Base-by-base conservation (phyloP, 345 rosid genomes). In the Sapria himalayana region DNA sequence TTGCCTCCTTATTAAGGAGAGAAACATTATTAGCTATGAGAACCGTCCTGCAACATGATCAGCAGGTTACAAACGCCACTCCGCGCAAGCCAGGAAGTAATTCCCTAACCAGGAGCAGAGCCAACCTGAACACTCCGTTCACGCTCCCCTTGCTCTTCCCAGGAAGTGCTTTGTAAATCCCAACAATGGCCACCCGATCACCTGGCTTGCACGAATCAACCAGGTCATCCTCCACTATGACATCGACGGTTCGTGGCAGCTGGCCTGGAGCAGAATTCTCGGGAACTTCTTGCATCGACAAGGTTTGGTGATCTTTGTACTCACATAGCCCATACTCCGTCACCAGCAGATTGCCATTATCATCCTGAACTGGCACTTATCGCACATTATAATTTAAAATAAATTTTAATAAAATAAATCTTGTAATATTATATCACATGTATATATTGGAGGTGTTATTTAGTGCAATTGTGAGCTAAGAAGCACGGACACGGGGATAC, bases 181-280 rank as follows among this genome's bases (percentile, higher is more conserved):
- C 98, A 1, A 76, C 84, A 52, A 82, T 62, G 25, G 93, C 74
- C 50, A 89, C 98, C 34, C 98, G 77, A 59, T 89, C 98, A 55
- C 98, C 98, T 37, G 95, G 98, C 60, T 89, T 89, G 57, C 98
- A 89, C 33, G 79, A 72, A 57, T 89, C 98, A 59, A 89, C 95
- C 55, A 89, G 56, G 57, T 89, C 95, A 55, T 89, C 98, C 72
- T 89, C 98, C 47, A 77, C 84, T 41, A 89, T 76, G 48, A 74
- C 66, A 71, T 89, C 98, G 39, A 89, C 93, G 0, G 93, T 79
- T 29, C 98, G 73, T 39, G 98, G 98, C 57, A 89, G 93, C 66
- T 89, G 98, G 58, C 98, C 98, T 50, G 98, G 98, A 61, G 98
- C 95, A 69, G 98, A 68, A 50, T 82, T 89, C 58, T 89, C 98